Conservation (phyloP, 352 stramenopile species). For the Phytophthora syringae region DNA sequence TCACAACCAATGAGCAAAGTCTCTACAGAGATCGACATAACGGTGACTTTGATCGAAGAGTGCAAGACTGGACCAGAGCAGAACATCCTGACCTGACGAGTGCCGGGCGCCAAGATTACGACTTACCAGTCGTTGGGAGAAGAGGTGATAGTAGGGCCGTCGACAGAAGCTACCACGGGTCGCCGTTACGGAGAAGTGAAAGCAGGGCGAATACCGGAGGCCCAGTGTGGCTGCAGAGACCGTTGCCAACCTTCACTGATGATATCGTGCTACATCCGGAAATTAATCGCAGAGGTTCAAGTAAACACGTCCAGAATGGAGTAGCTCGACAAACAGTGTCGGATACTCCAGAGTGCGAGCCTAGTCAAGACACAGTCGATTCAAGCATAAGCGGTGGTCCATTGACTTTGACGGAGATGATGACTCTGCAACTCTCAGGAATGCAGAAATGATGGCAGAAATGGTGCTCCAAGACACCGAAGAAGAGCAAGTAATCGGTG, state of each 20-base stretch:
- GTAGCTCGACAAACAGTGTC: too few species aligned
- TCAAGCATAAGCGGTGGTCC: too few species aligned
- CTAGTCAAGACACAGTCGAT: too few species aligned
- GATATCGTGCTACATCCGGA: constrained; percentile 3
- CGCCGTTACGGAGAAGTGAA: background rate
- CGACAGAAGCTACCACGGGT: too few species aligned
- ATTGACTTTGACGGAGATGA: too few species aligned
- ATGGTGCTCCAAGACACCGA: too few species aligned
- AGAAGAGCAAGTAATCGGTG: too few species aligned
- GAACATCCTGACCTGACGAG: constrained; percentile 4
- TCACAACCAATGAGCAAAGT: constrained; percentile 6
- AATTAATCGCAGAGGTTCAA: background rate
- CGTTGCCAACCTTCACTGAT: constrained; percentile 2
- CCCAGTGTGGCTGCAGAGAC: background rate
- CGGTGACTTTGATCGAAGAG: background rate
- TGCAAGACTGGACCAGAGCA: background rate
- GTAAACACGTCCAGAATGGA: too few species aligned
- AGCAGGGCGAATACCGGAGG: background rate
- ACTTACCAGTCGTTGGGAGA: constrained; percentile 6
- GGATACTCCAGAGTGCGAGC: too few species aligned
- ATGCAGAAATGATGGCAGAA: too few species aligned
- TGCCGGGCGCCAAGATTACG: background rate
- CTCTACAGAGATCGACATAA: constrained; percentile 9
- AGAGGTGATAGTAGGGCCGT: background rate
- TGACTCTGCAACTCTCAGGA: too few species aligned